A percentile compares a stretch with the other conserved stretches of the same genome.
Evolutionary conservation across 2,329 filamentous ascomycete genomes (phyloP).

Genomic region (Hypoxylon sp.): DNA sequence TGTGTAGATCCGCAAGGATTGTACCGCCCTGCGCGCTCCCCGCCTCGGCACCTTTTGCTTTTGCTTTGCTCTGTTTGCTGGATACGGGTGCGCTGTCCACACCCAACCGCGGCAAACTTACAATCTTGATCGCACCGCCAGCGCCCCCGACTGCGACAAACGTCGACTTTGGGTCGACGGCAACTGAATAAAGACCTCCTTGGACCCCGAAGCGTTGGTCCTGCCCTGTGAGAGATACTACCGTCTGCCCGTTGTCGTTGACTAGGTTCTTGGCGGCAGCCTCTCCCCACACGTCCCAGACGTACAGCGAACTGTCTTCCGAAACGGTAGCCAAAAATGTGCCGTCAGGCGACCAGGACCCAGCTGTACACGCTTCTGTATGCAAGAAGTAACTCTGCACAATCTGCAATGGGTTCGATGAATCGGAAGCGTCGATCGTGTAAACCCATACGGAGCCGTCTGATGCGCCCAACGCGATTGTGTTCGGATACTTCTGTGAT

Average conservation of each 20-base stretch:
- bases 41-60: constrained; percentile 58
- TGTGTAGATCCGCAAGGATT: constrained; percentile 87
- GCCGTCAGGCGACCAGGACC: constrained; percentile 91
- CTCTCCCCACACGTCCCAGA: constrained; percentile 91
- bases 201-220: constrained; percentile 95
- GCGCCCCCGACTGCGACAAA: constrained; percentile 91
- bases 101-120: constrained; percentile 81
- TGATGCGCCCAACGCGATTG: constrained; percentile 87
- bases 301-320: constrained; percentile 89
- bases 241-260: constrained; percentile 71
- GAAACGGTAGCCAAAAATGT: constrained; percentile 88
- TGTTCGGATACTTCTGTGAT: constrained; percentile 78
- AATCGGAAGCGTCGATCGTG: constrained; percentile 78
- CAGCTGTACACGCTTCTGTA: constrained; percentile 87
- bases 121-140: constrained; percentile 85
- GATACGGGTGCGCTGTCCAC: constrained; percentile 46
- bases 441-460: constrained; percentile 98
- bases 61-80: constrained; percentile 55
- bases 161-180: constrained; percentile 82
- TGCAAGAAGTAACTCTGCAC: constrained; percentile 94
- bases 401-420: constrained; percentile 77
- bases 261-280: constrained; percentile 72
- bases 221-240: constrained; percentile 81
- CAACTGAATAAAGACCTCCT: constrained; percentile 90
- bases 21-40: constrained; percentile 63